A percentile compares a stretch with the other conserved stretches of the same genome.
phyloP scores from a whole-genome alignment of 768 basidiomycete species.

The Galerina marginata region DNA sequence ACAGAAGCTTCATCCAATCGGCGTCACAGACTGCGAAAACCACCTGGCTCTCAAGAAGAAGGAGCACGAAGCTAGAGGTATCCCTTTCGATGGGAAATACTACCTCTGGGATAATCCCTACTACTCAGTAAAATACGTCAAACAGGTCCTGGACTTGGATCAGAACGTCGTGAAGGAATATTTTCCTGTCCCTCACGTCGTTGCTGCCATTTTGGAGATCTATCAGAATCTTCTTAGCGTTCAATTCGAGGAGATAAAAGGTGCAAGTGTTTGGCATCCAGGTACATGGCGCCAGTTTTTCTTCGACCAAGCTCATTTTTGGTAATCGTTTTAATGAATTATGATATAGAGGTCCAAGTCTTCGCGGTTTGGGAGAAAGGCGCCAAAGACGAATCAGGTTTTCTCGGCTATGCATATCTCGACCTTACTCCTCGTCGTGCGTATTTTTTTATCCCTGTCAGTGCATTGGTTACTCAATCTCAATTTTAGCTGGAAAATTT shows the following conservation, averaged over 20 bases:
- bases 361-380: conserved; percentile 86
- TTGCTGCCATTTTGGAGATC: conserved; percentile 81
- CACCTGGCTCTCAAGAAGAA: conserved; percentile 78
- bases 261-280: conserved; percentile 74
- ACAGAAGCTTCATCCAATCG: conserved; percentile 74
- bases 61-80: conserved; percentile 63
- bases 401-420: conserved; percentile 86
- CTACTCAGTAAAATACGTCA: conserved; percentile 69
- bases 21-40: conserved; percentile 63
- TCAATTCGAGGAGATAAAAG: conserved; percentile 66
- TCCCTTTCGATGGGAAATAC: conserved; percentile 74
- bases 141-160: conserved; percentile 71
- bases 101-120: conserved; percentile 88
- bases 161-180: conserved; percentile 85
- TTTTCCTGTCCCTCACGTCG: conserved; percentile 85
- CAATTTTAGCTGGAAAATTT: conserved; percentile 68
- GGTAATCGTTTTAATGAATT: conserved; percentile 27
- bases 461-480: neutral
- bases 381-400: conserved; percentile 72
- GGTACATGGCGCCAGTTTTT: conserved; percentile 44
- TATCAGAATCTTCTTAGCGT: conserved; percentile 85
- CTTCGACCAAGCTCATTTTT: conserved; percentile 9
- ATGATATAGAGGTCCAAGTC: conserved; percentile 67
- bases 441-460: conserved; percentile 9
- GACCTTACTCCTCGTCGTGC: conserved; percentile 85